A percentile compares a stretch with the other conserved stretches of the same genome.
These are phyloP conservation scores for Posidonia oceanica DNA, from an alignment of 116 monocot species.

Conservation along the genomic window DNA sequence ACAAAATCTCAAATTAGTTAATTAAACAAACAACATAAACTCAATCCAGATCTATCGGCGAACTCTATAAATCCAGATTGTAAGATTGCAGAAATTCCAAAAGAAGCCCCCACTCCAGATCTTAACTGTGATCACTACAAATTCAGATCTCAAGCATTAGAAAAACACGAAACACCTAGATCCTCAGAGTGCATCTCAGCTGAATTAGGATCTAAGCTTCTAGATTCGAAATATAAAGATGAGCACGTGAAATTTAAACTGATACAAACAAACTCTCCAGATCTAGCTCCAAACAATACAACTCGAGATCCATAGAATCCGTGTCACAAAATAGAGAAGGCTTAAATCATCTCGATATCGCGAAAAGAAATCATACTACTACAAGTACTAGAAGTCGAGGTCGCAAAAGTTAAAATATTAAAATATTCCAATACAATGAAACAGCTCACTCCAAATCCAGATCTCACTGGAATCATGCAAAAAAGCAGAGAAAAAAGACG, in stretches of 20 bases:
- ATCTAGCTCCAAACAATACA: neutral
- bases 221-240: neutral
- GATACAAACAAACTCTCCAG: no score
- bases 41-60: no score
- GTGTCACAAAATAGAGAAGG: neutral
- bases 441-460: neutral
- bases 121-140: neutral
- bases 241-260: neutral
- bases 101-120: no score
- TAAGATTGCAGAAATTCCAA: no score
- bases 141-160: neutral
- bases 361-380: no score
- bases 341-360: no score
- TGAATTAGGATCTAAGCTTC: neutral
- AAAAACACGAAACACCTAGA: neutral
- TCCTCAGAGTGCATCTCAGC: neutral
- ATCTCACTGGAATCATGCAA: neutral
- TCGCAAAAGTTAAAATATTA: no score
- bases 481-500: neutral
- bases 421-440: neutral
- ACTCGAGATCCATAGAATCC: neutral
- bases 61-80: no score
- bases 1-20: no score
- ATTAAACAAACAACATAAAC: no score
- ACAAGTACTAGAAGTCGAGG: no score